phyloP scores from a whole-genome alignment of 1,139 yeast species.

The Blastobotrys persicus region DNA sequence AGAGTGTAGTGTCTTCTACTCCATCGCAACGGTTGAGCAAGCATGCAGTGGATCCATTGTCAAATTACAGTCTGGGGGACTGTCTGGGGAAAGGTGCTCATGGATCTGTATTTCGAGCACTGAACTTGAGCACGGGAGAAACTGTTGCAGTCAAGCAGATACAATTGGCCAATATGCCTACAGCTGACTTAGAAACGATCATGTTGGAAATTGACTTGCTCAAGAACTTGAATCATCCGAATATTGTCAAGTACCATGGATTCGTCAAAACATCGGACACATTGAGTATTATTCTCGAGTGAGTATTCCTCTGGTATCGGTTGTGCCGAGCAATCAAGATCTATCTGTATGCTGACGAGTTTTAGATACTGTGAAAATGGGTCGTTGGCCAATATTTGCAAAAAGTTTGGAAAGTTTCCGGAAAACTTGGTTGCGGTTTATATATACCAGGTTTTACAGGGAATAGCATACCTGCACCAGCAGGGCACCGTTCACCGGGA shows the following conservation, averaged over 20 bases:
- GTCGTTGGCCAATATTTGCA: constrained; percentile 68
- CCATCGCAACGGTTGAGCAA: constrained; percentile 24
- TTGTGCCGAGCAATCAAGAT: no score
- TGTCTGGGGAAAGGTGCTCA: constrained; percentile 77
- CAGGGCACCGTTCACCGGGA: constrained; percentile 78
- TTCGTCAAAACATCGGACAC: constrained; percentile 68
- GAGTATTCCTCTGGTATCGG: no score
- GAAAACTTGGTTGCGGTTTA: constrained; percentile 61
- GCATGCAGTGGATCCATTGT: constrained; percentile 9
- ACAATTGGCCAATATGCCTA: constrained; percentile 45
- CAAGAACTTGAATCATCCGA: constrained; percentile 75
- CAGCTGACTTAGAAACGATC: constrained; percentile 38
- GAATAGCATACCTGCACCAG: constrained; percentile 63
- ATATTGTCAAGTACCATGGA: constrained; percentile 88
- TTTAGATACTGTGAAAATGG: constrained; percentile 75
- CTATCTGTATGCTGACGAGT: constrained; percentile 1
- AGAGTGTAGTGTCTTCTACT: constrained; percentile 22
- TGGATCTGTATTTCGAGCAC: constrained; percentile 70
- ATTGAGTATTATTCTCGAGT: constrained; percentile 70
- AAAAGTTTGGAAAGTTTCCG: constrained; percentile 49
- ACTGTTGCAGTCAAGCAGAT: constrained; percentile 87
- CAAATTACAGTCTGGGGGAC: constrained; percentile 44
- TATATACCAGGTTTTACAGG: constrained; percentile 69
- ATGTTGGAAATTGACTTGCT: constrained; percentile 49
- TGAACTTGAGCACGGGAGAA: constrained; percentile 61